Percentiles rank a stretch among this genome's conserved stretches.
These are phyloP conservation scores for Echites panduratus DNA, from an alignment of 257 asterid genomes.

Conservation along the genomic window DNA sequence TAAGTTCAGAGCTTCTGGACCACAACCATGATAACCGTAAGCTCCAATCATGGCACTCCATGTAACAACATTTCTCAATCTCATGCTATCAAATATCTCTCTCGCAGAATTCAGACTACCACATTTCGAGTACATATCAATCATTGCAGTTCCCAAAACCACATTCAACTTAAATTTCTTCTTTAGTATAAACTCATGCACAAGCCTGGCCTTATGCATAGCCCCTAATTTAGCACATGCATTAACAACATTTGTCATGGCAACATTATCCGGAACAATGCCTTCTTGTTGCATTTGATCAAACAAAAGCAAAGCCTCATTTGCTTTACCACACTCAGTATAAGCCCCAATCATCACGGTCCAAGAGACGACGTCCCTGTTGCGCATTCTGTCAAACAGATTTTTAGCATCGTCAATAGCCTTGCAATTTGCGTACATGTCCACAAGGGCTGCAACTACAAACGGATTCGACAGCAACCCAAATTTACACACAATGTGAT, in stretches of 20 bases:
- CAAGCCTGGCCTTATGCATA: slow-evolving; percentile 38
- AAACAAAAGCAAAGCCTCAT: slow-evolving; percentile 40
- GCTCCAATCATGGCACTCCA: slow-evolving; percentile 65
- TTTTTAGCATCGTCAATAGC: slow-evolving; percentile 31
- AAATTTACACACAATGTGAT: slow-evolving; percentile 29
- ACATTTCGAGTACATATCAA: slow-evolving; percentile 55
- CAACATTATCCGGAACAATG: slow-evolving; percentile 38
- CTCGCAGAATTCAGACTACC: slow-evolving; percentile 43
- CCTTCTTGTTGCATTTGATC: slow-evolving; percentile 41
- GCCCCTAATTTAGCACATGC: slow-evolving; percentile 53
- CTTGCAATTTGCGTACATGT: slow-evolving; percentile 48
- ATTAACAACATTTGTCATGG: slow-evolving; percentile 45
- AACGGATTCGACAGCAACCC: slow-evolving; percentile 32
- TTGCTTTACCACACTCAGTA: slow-evolving; percentile 44
- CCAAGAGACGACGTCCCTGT: slow-evolving; percentile 45
- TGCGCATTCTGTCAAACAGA: slow-evolving; percentile 45
- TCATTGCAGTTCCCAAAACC: slow-evolving; percentile 48
- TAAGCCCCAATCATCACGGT: slow-evolving; percentile 63
- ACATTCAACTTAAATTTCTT: slow-evolving; percentile 27
- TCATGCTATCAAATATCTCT: slow-evolving; percentile 41
- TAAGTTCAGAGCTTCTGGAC: slow-evolving; percentile 44
- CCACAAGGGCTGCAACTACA: slow-evolving; percentile 43
- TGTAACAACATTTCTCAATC: slow-evolving; percentile 34
- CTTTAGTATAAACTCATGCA: slow-evolving; percentile 31
- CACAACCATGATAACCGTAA: slow-evolving; percentile 57